Evolutionary conservation across 1,284 basidiomycete genomes (phyloP).

Genomic region (Bondarzewia mesenterica): DNA sequence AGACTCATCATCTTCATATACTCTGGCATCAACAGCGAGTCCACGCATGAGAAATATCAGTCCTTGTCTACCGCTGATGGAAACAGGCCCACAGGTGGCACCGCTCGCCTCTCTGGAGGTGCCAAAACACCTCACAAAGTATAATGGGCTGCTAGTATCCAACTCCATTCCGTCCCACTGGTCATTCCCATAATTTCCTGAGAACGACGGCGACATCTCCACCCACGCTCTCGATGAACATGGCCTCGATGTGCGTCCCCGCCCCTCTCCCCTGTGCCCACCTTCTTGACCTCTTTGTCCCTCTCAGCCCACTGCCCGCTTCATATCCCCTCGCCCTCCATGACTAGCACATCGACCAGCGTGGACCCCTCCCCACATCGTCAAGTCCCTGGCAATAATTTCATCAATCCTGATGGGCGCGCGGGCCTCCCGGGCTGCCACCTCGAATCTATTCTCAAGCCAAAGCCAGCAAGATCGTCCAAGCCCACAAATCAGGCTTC

Average conservation of each 20-base stretch:
- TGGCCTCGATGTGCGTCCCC: slow-evolving; percentile 33
- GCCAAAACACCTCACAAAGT: slow-evolving; percentile 39
- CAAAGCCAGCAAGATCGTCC: slow-evolving; percentile 11
- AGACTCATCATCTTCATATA: slow-evolving; percentile 2
- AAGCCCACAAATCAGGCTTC: slow-evolving; percentile 17
- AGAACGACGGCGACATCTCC: slow-evolving; percentile 12
- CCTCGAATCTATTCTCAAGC: slow-evolving; percentile 12
- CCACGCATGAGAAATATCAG: too few species aligned
- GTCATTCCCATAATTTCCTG: too few species aligned
- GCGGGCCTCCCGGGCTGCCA: slow-evolving; percentile 20
- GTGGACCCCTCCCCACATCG: background rate
- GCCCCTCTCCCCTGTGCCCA: background rate
- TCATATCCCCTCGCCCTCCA: background rate
- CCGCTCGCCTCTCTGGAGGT: slow-evolving; percentile 13
- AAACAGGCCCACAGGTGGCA: background rate
- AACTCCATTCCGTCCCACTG: slow-evolving; percentile 2
- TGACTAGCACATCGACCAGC: slow-evolving; percentile 2
- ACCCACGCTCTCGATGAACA: slow-evolving; percentile 36
- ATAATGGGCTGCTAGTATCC: slow-evolving; percentile 31
- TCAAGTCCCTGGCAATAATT: slow-evolving; percentile 22
- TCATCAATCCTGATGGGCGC: slow-evolving; percentile 24
- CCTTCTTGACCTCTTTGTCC: background rate
- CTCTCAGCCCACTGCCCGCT: slow-evolving; percentile 32
- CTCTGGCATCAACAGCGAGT: background rate
- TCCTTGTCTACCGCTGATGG: slow-evolving; percentile 24